Percentiles rank a stretch among this genome's conserved stretches.
These are phyloP conservation scores for Pseudozyma flocculosa DNA, from an alignment of 1,284 basidiomycete species.

Conservation along the genomic window DNA sequence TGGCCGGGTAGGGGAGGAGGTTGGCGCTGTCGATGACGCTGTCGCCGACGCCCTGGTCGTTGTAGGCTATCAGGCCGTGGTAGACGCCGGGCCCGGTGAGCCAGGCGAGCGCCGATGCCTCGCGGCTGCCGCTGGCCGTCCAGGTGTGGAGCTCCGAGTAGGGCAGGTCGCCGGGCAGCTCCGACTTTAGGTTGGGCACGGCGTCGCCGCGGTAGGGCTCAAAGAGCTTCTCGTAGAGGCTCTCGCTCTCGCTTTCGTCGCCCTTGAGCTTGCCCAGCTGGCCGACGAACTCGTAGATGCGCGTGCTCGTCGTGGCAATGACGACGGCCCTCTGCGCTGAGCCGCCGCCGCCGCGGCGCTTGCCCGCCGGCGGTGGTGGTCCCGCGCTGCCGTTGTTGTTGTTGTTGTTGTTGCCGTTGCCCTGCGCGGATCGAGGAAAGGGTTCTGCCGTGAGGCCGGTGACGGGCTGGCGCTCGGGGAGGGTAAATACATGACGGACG, in stretches of 20 bases:
- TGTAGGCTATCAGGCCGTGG: conserved; percentile 33
- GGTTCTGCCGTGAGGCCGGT: conserved; percentile 39
- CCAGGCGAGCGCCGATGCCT: conserved; percentile 25
- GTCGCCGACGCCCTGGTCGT: conserved; percentile 63
- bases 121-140: conserved; percentile 19
- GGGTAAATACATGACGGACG: conserved; percentile 38
- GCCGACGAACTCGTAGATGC: conserved; percentile 89
- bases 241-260: conserved; percentile 66
- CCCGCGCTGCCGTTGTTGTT: too few relatives aligned
- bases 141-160: conserved; percentile 60
- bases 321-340: conserved; percentile 59
- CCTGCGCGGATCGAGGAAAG: conserved; percentile 14
- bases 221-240: conserved; percentile 49
- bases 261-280: conserved; percentile 61
- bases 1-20: conserved; percentile 55
- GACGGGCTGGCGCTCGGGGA: conserved; percentile 49
- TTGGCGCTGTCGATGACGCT: conserved; percentile 74
- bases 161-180: conserved; percentile 50
- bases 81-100: conserved; percentile 50
- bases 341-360: neutral
- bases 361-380: neutral
- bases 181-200: conserved; percentile 50
- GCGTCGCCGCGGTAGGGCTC: conserved; percentile 43
- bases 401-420: too few relatives aligned
- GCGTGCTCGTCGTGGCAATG: conserved; percentile 80